phyloP scores from a whole-genome alignment of 352 stramenopile genomes.

The Blastocystis sp. region DNA sequence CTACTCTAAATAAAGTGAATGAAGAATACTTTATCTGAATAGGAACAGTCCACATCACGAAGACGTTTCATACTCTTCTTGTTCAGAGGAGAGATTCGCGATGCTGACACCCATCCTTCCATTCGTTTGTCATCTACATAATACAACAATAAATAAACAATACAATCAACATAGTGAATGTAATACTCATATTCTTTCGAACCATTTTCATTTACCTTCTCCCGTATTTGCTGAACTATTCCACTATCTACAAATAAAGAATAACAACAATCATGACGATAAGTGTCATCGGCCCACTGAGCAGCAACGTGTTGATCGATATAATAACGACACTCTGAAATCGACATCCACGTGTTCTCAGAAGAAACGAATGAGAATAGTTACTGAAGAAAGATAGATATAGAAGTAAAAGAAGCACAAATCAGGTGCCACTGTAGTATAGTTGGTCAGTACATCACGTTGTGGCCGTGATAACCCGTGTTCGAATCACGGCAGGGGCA shows the following conservation, averaged over 20 bases:
- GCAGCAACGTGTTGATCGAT: slow-evolving; percentile 50
- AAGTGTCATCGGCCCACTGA: slow-evolving; percentile 38
- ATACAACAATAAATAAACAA: not conserved
- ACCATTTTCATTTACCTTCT: not conserved
- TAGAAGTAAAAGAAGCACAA: not conserved
- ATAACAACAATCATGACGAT: not conserved
- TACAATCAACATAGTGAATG: slow-evolving; percentile 60
- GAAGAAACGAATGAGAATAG: not conserved
- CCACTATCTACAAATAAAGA: slow-evolving; percentile 8
- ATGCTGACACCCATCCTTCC: slow-evolving; percentile 52
- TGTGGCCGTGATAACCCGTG: slow-evolving; percentile 62
- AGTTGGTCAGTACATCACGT: slow-evolving; percentile 63
- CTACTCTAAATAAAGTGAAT: not conserved
- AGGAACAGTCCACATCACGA: not conserved
- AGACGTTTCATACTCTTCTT: slow-evolving; percentile 53
- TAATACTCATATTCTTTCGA: slow-evolving; percentile 48
- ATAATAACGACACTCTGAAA: slow-evolving; percentile 20
- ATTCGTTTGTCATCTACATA: slow-evolving; percentile 58
- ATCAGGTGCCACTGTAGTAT: slow-evolving; percentile 52
- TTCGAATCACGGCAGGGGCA: slow-evolving; percentile 60
- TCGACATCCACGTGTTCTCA: not conserved
- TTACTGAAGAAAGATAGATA: not conserved
- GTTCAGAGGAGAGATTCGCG: not conserved
- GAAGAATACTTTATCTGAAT: slow-evolving; percentile 22
- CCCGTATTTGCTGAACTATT: slow-evolving; percentile 44